These are phyloP conservation scores for Echium plantagineum DNA, from an alignment of 257 asterid genomes.

Conservation along the genomic window DNA sequence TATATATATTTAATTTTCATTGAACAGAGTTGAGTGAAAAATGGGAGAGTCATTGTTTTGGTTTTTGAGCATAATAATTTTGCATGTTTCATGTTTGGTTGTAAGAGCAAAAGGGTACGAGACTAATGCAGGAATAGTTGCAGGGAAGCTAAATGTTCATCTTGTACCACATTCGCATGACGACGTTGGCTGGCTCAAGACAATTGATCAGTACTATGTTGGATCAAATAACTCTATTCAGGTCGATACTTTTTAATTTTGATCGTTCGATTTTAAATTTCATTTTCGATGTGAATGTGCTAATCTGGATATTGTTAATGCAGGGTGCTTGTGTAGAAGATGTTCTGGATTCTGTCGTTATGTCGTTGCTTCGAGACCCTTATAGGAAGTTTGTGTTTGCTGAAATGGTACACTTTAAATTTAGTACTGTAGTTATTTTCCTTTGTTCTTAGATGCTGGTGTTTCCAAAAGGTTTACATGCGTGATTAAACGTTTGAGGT, in stretches of 20 bases:
- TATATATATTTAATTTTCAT: neutral
- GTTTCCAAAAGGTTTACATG: no score
- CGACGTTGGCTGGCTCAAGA: constrained; percentile 95
- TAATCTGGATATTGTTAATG: constrained; percentile 23
- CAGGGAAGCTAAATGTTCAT: constrained; percentile 75
- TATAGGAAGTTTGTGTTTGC: constrained; percentile 73
- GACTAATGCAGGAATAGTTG: constrained; percentile 52
- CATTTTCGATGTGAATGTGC: no score
- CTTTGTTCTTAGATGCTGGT: neutral
- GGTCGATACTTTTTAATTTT: constrained; percentile 17
- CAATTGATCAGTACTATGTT: constrained; percentile 82
- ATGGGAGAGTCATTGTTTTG: constrained; percentile 18
- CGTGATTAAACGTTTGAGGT: no score
- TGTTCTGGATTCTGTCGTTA: constrained; percentile 63
- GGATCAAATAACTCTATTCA: constrained; percentile 79
- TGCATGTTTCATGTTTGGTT: constrained; percentile 24
- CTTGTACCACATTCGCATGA: constrained; percentile 87
- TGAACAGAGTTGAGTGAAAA: neutral
- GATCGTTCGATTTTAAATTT: no score
- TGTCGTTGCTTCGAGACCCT: constrained; percentile 47
- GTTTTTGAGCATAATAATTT: constrained; percentile 16
- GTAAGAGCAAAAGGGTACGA: constrained; percentile 33
- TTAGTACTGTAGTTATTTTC: neutral
- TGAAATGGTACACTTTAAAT: constrained; percentile 54
- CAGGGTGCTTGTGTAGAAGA: constrained; percentile 88